Conservation (phyloP, 1,284 basidiomycete genomes). For the Pseudozyma thailandica region DNA sequence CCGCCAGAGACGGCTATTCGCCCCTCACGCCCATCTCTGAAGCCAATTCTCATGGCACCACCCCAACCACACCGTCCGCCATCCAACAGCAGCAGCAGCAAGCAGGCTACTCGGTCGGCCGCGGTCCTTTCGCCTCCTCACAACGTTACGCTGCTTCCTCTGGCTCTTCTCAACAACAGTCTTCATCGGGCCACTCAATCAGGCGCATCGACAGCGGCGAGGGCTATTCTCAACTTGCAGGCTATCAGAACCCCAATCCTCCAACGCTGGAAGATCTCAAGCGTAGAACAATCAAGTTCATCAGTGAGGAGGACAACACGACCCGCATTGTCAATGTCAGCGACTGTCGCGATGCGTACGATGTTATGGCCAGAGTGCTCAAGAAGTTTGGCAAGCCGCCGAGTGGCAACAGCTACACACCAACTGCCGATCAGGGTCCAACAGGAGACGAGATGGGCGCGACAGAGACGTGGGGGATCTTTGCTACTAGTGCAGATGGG, state of each 20-base stretch:
- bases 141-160: constrained; percentile 33
- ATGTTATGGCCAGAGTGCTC: constrained; percentile 64
- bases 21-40: constrained; percentile 57
- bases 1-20: constrained; percentile 21
- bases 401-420: constrained; percentile 55
- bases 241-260: constrained; percentile 25
- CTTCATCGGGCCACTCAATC: constrained; percentile 19
- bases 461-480: constrained; percentile 60
- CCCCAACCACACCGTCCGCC: constrained; percentile 36
- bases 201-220: constrained; percentile 46
- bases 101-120: constrained; percentile 57
- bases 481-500: constrained; percentile 58
- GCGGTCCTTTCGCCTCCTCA: constrained; percentile 49
- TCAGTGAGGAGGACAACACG: constrained; percentile 62
- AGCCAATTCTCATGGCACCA: constrained; percentile 39
- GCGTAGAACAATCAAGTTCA: constrained; percentile 65
- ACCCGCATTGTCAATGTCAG: constrained; percentile 62
- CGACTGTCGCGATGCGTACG: constrained; percentile 61
- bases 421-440: constrained; percentile 57
- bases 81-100: constrained; percentile 37
- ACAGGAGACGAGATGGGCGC: constrained; percentile 44
- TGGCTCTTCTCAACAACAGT: constrained; percentile 21
- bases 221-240: constrained; percentile 33
- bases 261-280: constrained; percentile 60
- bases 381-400: constrained; percentile 61